Evolutionary conservation across 2,329 filamentous ascomycete genomes (phyloP).

Genomic region (Colletotrichum costaricense): DNA sequence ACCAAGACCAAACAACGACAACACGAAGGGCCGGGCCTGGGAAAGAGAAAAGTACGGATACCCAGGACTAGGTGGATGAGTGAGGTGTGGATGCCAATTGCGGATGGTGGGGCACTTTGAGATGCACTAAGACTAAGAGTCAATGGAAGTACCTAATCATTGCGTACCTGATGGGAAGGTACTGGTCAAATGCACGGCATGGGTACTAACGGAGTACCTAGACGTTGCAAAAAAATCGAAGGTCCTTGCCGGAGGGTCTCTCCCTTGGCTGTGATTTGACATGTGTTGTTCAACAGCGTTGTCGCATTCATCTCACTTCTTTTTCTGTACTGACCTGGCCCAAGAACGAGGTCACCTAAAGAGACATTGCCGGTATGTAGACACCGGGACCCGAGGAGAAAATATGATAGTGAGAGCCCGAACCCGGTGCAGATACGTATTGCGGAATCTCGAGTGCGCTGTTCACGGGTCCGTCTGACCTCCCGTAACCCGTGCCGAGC

Average conservation of each 20-base stretch:
- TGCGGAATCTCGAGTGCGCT: background rate
- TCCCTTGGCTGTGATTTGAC: background rate
- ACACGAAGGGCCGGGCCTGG: slow-evolving; percentile 17
- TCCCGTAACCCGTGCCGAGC: background rate
- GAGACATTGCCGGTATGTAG: background rate
- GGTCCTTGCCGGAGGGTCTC: background rate
- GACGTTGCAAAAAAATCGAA: slow-evolving; percentile 1
- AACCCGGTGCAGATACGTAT: background rate
- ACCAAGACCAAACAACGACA: slow-evolving; percentile 29
- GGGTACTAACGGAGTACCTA: background rate
- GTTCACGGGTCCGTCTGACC: background rate
- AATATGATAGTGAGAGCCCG: background rate
- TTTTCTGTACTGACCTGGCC: background rate
- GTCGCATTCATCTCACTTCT: background rate
- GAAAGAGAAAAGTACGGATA: slow-evolving; percentile 34
- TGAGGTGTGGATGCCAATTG: slow-evolving; percentile 35
- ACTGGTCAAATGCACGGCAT: slow-evolving; percentile 9
- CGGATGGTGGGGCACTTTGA: slow-evolving; percentile 34
- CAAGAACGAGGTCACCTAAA: background rate
- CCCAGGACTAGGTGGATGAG: slow-evolving; percentile 11
- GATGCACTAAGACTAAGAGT: background rate
- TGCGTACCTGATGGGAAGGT: background rate
- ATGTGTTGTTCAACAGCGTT: background rate
- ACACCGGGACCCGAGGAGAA: background rate
- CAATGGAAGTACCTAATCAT: background rate